Conservation (phyloP, 2,329 filamentous ascomycete species). For the Leptographium wingfieldii region DNA sequence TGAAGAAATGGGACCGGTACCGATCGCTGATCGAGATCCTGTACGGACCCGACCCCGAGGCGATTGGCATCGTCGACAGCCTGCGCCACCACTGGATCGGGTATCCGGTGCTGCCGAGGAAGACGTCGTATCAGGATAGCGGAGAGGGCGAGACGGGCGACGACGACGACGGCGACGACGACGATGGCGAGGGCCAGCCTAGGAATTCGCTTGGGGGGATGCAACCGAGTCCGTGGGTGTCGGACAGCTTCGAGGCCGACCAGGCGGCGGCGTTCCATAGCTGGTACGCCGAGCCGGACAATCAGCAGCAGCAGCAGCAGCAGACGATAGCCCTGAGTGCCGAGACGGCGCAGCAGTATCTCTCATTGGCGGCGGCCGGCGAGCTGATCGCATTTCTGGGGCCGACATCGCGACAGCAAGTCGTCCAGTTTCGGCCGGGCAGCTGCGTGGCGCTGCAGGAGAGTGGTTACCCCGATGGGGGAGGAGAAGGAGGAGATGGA, state of each 20-base stretch:
- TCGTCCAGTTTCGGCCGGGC: constrained; percentile 12
- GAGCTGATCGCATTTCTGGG: constrained; percentile 17
- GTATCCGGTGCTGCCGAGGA: constrained; percentile 27
- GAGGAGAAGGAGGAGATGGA: not conserved
- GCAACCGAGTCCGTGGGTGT: constrained; percentile 27
- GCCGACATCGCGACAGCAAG: constrained; percentile 15
- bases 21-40: constrained; percentile 25
- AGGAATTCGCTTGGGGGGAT: constrained; percentile 14
- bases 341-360: constrained; percentile 6
- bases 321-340: constrained; percentile 10
- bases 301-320: constrained; percentile 8
- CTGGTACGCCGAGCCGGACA: constrained; percentile 15
- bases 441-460: constrained; percentile 8
- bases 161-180: not conserved
- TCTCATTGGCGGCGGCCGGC: constrained; percentile 9
- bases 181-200: not conserved
- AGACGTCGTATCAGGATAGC: constrained; percentile 5
- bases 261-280: constrained; percentile 19
- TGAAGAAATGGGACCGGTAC: constrained; percentile 22
- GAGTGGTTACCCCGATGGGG: constrained; percentile 6
- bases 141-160: constrained; percentile 1
- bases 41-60: constrained; percentile 27
- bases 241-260: constrained; percentile 21
- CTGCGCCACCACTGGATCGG: constrained; percentile 29
- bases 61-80: constrained; percentile 22